Conservation (phyloP, 345 rosid species). For the Durio zibethinus region DNA sequence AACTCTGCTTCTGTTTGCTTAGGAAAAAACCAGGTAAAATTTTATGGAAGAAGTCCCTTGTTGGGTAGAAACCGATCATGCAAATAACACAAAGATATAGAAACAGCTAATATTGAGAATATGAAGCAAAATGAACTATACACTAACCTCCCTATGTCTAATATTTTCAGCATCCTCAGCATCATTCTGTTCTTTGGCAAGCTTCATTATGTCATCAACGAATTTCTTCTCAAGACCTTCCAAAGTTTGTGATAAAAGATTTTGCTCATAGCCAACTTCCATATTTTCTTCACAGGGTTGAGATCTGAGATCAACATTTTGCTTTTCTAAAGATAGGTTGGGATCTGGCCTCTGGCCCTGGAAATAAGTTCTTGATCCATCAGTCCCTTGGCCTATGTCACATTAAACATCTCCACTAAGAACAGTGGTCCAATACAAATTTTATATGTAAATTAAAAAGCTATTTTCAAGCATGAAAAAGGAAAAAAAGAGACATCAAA, state of each 20-base stretch:
- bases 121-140: conserved; percentile 2
- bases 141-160: conserved; percentile 83
- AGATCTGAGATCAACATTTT: conserved; percentile 49
- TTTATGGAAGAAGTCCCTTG: background rate
- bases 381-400: conserved; percentile 67
- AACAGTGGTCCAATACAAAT: conserved; percentile 1
- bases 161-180: conserved; percentile 84
- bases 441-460: background rate
- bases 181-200: conserved; percentile 63
- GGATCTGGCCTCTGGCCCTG: conserved; percentile 54
- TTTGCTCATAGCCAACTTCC: conserved; percentile 49
- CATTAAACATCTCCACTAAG: conserved; percentile 2
- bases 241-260: conserved; percentile 42
- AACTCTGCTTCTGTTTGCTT: background rate
- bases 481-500: background rate
- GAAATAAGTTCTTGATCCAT: conserved; percentile 58
- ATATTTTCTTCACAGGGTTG: conserved; percentile 52
- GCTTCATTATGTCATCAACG: conserved; percentile 59
- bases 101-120: background rate
- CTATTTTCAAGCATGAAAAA: background rate
- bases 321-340: conserved; percentile 46
- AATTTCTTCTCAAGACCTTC: conserved; percentile 72
- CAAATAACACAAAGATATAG: background rate
- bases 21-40: background rate
- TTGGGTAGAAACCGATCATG: background rate